Base-by-base conservation (phyloP, 495 filamentous ascomycete genomes). In the Immersiella caudata region DNA sequence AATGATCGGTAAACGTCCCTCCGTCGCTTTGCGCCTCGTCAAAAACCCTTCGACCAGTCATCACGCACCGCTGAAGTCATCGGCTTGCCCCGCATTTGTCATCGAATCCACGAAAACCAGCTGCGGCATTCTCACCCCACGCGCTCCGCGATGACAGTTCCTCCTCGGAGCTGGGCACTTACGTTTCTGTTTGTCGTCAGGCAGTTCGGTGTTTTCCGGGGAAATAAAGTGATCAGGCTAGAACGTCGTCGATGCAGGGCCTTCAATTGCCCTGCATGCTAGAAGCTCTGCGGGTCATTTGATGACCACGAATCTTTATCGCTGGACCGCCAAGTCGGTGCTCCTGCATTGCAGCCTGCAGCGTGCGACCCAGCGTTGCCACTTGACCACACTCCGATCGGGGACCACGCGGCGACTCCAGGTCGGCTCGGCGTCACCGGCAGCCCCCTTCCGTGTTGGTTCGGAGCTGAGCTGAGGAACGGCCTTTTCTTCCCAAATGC, bases 1-100 rank as follows among this genome's bases (percentile, higher is more conserved):
- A 55, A 25, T 56, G 26, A 62, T 67, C 65, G 65, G 29, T 55
- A 6, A 11, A 12, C 24, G 52, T 1, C 7, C 40, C 12, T 46
- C 46, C 52, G 12, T 14, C 6, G 27, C 7, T 29, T 20, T 65
- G 24, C 50, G 18, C 7, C 29, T n/a, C 18, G 58, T 46, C 35
- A 18, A 56, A n/a, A 3, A 24, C 29, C 46, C 40, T 46, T 46
- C 5, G 11, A 46, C 40, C 40, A 46, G 40, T 46, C 40, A 46
- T 12, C 5, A 14, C 16, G 40, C 11, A 18, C 40, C 40, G 9
- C 40, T 46, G 40, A 46, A 46, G 40, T 46, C 40, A 46, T 46
- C 11, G 12, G 40, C 11, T 14, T 46, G 40, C 40, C 40, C 40
- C 40, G 40, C 40, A 46, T 46, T 46, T 46, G 40, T 46, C 40